These are phyloP conservation scores for Mycena vitilis DNA, from an alignment of 768 basidiomycete species.

Conservation along the genomic window DNA sequence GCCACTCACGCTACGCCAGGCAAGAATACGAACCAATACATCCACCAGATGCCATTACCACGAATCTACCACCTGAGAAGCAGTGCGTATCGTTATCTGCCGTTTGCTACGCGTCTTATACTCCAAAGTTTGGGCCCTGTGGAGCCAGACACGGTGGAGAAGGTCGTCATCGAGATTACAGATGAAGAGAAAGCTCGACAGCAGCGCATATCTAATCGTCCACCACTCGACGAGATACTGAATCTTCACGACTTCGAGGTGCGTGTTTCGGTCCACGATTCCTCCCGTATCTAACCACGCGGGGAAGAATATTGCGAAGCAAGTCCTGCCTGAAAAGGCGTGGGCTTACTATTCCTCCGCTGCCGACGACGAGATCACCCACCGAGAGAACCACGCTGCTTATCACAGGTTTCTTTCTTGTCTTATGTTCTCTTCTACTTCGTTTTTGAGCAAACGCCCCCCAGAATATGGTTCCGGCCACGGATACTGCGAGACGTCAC, in stretches of 20 bases:
- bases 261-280: neutral
- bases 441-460: neutral
- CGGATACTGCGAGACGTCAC: slow-evolving; percentile 87
- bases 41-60: slow-evolving; percentile 83
- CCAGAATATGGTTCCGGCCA: slow-evolving; percentile 90
- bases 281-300: slow-evolving; percentile 16
- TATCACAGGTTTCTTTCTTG: slow-evolving; percentile 76
- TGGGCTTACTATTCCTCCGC: slow-evolving; percentile 99
- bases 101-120: slow-evolving; percentile 22
- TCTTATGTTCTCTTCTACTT: neutral
- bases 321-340: slow-evolving; percentile 85
- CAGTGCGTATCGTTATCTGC: slow-evolving; percentile 60
- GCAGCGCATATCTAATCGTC: slow-evolving; percentile 69
- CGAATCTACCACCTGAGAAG: slow-evolving; percentile 85
- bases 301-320: slow-evolving; percentile 80
- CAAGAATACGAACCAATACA: slow-evolving; percentile 91
- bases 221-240: slow-evolving; percentile 81
- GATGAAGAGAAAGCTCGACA: slow-evolving; percentile 79
- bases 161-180: slow-evolving; percentile 71
- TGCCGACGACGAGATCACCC: slow-evolving; percentile 93
- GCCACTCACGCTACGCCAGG: slow-evolving; percentile 46
- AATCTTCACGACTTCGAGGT: slow-evolving; percentile 97
- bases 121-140: slow-evolving; percentile 72
- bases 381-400: slow-evolving; percentile 89
- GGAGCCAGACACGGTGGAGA: slow-evolving; percentile 74